phyloP scores from a whole-genome alignment of 176 grass and related monocot species.

The Phoenix dactylifera region DNA sequence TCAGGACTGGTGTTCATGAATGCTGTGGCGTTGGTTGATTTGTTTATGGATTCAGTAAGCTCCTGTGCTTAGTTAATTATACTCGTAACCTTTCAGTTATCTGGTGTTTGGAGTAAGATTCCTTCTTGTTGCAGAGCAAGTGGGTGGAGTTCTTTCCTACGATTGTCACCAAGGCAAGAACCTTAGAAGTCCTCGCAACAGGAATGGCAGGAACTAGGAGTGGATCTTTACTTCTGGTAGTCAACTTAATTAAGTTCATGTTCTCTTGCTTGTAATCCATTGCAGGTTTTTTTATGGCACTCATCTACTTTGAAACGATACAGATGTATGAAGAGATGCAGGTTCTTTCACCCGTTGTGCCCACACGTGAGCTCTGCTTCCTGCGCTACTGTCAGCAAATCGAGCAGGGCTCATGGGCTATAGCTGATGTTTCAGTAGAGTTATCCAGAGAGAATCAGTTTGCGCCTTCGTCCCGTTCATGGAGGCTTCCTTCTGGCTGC shows the following conservation, averaged over 20 bases:
- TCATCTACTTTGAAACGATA: background rate
- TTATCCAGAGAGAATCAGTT: constrained; percentile 43
- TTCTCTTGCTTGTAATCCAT: too few relatives aligned
- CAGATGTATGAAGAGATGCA: constrained; percentile 96
- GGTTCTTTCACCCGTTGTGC: constrained; percentile 56
- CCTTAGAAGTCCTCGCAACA: constrained; percentile 55
- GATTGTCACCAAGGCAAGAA: constrained; percentile 65
- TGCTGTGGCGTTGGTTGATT: constrained; percentile 46
- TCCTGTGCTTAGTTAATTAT: background rate
- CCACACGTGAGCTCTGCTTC: constrained; percentile 73
- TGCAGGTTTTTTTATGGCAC: background rate
- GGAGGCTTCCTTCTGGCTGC: constrained; percentile 75
- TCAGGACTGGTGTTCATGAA: constrained; percentile 52
- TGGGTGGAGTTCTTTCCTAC: constrained; percentile 82
- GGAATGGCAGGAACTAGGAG: constrained; percentile 45
- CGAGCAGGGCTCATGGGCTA: constrained; percentile 71
- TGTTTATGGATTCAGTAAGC: constrained; percentile 86
- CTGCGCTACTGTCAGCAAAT: constrained; percentile 95
- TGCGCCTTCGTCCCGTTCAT: constrained; percentile 28
- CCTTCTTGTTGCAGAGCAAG: constrained; percentile 38
- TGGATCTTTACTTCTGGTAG: constrained; percentile 76
- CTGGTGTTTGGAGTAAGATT: background rate
- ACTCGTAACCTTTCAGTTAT: background rate
- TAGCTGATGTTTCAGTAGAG: constrained; percentile 76
- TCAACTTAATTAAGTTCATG: too few relatives aligned